Percentiles rank a stretch among this genome's conserved stretches.
Conservation (phyloP, 2,329 filamentous ascomycete species). For the Rutstroemia sp. region DNA sequence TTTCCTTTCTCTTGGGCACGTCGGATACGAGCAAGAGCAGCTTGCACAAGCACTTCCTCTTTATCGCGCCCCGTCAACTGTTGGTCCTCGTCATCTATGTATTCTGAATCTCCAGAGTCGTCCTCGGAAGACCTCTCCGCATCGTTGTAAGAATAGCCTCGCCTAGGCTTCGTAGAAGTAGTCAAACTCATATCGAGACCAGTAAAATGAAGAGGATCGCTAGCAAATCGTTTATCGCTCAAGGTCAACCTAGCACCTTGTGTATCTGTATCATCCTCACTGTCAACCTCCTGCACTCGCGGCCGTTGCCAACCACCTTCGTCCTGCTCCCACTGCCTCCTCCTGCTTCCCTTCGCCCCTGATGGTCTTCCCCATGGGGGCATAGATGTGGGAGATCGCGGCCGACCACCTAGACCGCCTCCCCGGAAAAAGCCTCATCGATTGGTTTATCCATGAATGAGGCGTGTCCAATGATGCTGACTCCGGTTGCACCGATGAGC, state of each 20-base stretch:
- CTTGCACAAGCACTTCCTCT: constrained; percentile 70
- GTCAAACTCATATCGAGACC: constrained; percentile 45
- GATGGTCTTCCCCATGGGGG: constrained; percentile 99
- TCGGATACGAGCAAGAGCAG: constrained; percentile 72
- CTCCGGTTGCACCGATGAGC: constrained; percentile 91
- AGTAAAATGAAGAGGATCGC: constrained; percentile 55
- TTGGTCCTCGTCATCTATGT: constrained; percentile 44
- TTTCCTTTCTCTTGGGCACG: constrained; percentile 70
- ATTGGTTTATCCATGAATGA: constrained; percentile 96
- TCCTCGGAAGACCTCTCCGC: constrained; percentile 34
- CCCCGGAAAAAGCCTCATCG: constrained; percentile 99
- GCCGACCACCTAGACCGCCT: constrained; percentile 99
- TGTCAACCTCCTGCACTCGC: constrained; percentile 60
- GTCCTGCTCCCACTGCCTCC: constrained; percentile 43
- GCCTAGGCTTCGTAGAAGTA: constrained; percentile 22
- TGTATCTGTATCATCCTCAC: constrained; percentile 43
- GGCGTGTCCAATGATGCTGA: constrained; percentile 91
- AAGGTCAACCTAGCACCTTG: constrained; percentile 46
- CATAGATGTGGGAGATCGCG: constrained; percentile 93
- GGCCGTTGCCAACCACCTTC: constrained; percentile 41
- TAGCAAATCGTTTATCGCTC: constrained; percentile 43
- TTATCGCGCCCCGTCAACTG: constrained; percentile 52
- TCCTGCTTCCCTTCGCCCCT: constrained; percentile 69
- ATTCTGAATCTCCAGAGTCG: constrained; percentile 35
- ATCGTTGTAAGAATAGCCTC: constrained; percentile 32